Evolutionary conservation across 2,329 filamentous ascomycete genomes (phyloP), one percentile per base, ranked within the genome.

Genomic region (Alternaria brassicae): DNA sequence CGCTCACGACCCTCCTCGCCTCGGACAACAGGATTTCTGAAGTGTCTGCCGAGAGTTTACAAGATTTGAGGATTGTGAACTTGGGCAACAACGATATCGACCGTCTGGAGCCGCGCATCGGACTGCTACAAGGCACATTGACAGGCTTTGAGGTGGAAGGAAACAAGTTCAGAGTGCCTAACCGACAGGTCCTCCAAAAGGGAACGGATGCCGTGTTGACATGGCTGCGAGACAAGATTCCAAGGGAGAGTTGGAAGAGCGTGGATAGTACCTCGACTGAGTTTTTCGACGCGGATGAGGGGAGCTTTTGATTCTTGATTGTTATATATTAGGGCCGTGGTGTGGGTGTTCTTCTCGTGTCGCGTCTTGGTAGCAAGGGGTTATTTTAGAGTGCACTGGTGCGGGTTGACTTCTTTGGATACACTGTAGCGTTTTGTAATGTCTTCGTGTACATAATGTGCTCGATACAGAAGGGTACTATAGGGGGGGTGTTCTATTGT

Each of bases 101-200:
- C n/a, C 86, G 87, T 45, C 81, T 98, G 13, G 91, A 95, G 60
- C 90, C 93, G 0, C 87, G 89, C 7, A 84, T 98, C 10, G 94
- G 94, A 0, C 81, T 96, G 12, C 82, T 96, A 0, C 88, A 89
- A 23, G 89, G 88, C 2, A 82, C 69, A 63, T 87, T 79, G 81
- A 90, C 83, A 77, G 85, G 83, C 53, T 81, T 97, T 9, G 90
- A 96, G 47, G 90, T 97, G 4, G 86, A 86, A 27, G 93, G 93
- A 0, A 98, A 98, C 75, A 85, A 88, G 30, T 98, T 98, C 79
- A 85, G 92, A 30, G 92, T 97, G 30, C 94, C 94, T 0, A 87
- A 91, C 56, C 93, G 90, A 81, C 91, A 90, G 63, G 85, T 97
- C 6, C 80, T 98, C 47, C 91, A 94, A 60, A 91, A 92, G 62